Percentiles rank a stretch among this genome's conserved stretches.
These are phyloP conservation scores for Lepidium africanum DNA, from an alignment of 345 rosid species.

Conservation along the genomic window DNA sequence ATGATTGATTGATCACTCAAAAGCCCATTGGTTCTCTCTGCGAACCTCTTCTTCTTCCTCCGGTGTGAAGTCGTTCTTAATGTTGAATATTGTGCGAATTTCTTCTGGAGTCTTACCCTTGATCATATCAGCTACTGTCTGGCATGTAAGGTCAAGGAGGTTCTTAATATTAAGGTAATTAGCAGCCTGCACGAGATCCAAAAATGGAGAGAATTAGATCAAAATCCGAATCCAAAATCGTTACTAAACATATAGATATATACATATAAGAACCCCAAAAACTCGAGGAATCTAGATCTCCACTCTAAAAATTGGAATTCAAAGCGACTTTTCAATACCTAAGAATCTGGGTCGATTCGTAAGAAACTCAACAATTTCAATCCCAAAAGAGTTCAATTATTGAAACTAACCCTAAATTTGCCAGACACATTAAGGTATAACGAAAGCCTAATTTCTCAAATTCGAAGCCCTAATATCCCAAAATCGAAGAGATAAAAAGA, in stretches of 20 bases:
- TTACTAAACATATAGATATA: neutral
- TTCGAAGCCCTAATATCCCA: neutral
- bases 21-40: constrained; percentile 70
- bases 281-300: no score
- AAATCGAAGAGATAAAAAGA: neutral
- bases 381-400: neutral
- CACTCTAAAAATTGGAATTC: neutral
- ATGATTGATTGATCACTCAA: constrained; percentile 30
- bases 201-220: neutral
- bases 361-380: neutral
- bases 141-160: constrained; percentile 55
- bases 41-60: constrained; percentile 58
- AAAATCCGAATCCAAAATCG: neutral
- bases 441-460: constrained; percentile 19
- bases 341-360: neutral
- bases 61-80: constrained; percentile 44
- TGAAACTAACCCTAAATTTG: neutral
- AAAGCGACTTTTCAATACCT: neutral
- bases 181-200: constrained; percentile 44
- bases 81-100: constrained; percentile 52
- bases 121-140: constrained; percentile 59
- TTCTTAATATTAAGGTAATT: constrained; percentile 52
- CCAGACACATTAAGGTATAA: neutral
- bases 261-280: neutral
- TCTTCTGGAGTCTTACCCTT: constrained; percentile 61